Base-by-base conservation (phyloP, 2,329 filamentous ascomycete species). In the Chaetomium globosum region DNA sequence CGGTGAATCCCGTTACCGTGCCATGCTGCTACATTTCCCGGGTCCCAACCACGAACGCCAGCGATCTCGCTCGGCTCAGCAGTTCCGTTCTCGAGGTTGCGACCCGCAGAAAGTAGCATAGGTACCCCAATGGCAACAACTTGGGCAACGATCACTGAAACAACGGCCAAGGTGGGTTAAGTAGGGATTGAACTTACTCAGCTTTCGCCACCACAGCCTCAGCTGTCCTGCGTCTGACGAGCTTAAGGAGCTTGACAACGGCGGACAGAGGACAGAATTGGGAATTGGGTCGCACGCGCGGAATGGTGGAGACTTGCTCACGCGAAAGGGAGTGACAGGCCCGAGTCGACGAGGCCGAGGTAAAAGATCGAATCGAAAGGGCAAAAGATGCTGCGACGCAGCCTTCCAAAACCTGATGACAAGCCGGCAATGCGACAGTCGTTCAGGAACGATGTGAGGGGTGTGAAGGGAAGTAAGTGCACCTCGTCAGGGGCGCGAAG, bases 221-320 rank as follows among this genome's bases (percentile, higher is more conserved):
- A 31, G 48, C 48, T 54, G 21, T 31, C 23, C 33, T 48, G n/a
- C 12, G 36, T 1, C 53, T 21, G 30, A 49, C 55, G 53, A 62
- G 55, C 63, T 46, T 33, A 57, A 58, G 23, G 39, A n/a, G 39
- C 39, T 43, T 19, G 16, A 19, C 49, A 46, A 36, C 21, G 16
- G 8, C n/a, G 46, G 21, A n/a, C 7, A 28, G 26, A 54, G 39
- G 53, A 58, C 52, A 30, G 43, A 43, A 54, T 23, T 49, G 33
- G 33, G 28, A 26, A 26, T 26, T 26, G 26, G 59, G 60, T 48
- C 26, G 63, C 48, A 63, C 63, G 64, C 64, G 65, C 53, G 54
- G 49, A 33, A 21, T n/a, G 61, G 65, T 63, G 65, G 69, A 69
- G 69, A 68, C 67, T 69, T 65, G 69, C 66, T 69, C 67, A 54